Percentiles rank a stretch among this genome's conserved stretches.
Conservation (phyloP, 345 rosid genomes). For the Acer saccharum region DNA sequence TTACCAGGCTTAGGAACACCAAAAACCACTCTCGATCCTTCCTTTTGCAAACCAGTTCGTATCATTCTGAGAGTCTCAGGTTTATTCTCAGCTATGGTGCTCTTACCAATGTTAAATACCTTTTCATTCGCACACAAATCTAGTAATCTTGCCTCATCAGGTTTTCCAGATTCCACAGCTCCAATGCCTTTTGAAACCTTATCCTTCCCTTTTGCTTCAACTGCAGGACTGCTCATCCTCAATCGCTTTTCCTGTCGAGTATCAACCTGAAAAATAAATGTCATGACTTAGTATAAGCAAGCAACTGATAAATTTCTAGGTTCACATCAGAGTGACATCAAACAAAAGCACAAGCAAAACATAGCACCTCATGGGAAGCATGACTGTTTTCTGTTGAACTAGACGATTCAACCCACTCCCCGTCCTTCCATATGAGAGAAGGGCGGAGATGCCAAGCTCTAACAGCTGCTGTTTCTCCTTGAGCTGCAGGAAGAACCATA, state of each 20-base stretch:
- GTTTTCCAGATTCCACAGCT: slow-evolving; percentile 41
- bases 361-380: slow-evolving; percentile 57
- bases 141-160: slow-evolving; percentile 46
- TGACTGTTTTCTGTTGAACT: slow-evolving; percentile 38
- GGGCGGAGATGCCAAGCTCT: slow-evolving; percentile 89
- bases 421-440: slow-evolving; percentile 82
- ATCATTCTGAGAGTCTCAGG: slow-evolving; percentile 55
- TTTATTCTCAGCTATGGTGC: slow-evolving; percentile 48
- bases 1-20: slow-evolving; percentile 99
- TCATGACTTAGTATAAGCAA: slow-evolving; percentile 14
- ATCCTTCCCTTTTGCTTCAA: slow-evolving; percentile 54
- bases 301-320: not conserved
- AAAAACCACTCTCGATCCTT: slow-evolving; percentile 72
- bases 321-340: slow-evolving; percentile 10
- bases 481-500: slow-evolving; percentile 48
- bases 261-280: slow-evolving; percentile 69
- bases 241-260: slow-evolving; percentile 79
- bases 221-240: slow-evolving; percentile 48
- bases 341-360: slow-evolving; percentile 12
- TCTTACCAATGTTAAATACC: slow-evolving; percentile 73
- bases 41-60: slow-evolving; percentile 81
- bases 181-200: slow-evolving; percentile 37
- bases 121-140: slow-evolving; percentile 59
- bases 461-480: slow-evolving; percentile 57
- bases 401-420: slow-evolving; percentile 88